Evolutionary conservation across 345 rosid species (phyloP).

Genomic region (Lumnitzera racemosa): DNA sequence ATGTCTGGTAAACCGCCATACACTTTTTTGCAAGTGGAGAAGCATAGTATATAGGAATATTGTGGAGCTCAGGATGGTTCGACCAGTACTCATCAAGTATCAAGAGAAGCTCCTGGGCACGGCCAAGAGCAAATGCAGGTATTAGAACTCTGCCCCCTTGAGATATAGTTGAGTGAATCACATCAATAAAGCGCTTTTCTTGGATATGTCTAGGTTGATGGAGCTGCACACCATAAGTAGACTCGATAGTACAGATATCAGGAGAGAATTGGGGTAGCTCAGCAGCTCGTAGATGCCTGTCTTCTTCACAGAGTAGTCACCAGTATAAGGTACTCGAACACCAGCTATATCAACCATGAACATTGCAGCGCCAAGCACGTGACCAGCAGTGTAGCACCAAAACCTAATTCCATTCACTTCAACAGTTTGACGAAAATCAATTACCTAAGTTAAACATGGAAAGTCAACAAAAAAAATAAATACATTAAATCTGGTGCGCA

Average conservation of each 20-base stretch:
- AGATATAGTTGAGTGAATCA: conserved; percentile 75
- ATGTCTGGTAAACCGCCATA: conserved; percentile 94
- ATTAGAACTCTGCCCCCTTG: conserved; percentile 92
- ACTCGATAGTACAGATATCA: conserved; percentile 87
- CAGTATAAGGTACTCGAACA: conserved; percentile 85
- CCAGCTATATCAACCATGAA: conserved; percentile 97
- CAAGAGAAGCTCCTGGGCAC: conserved; percentile 74
- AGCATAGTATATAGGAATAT: conserved; percentile 88
- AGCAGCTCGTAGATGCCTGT: conserved; percentile 89
- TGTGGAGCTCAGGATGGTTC: conserved; percentile 77
- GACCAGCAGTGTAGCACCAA: conserved; percentile 99
- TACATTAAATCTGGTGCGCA: background rate
- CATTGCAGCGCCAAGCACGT: conserved; percentile 98
- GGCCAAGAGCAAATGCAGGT: conserved; percentile 80
- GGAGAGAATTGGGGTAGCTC: conserved; percentile 97
- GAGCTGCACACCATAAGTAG: conserved; percentile 93
- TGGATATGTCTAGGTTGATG: conserved; percentile 82
- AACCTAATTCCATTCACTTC: conserved; percentile 88
- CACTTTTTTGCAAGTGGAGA: conserved; percentile 95
- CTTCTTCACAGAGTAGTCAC: conserved; percentile 96
- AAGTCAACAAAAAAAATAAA: background rate
- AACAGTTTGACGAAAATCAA: conserved; percentile 88
- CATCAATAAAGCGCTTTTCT: conserved; percentile 95
- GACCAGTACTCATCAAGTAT: conserved; percentile 93
- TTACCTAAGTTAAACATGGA: conserved; percentile 31